Base-by-base conservation (phyloP, 1,139 yeast genomes). In the Arxiozyma bovina region DNA sequence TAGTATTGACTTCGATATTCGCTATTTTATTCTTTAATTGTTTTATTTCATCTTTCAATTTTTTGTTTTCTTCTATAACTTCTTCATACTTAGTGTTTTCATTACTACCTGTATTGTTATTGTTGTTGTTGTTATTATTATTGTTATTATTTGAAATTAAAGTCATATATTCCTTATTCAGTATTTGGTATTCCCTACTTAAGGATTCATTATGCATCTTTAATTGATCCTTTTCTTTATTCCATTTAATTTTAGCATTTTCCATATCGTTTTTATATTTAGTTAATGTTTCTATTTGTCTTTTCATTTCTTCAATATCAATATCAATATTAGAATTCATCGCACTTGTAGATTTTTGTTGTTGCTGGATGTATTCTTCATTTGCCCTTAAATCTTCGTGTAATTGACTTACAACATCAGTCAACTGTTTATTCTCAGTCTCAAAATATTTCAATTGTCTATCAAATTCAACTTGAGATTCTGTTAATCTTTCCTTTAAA, bases 341-440 rank as follows among this genome's bases (percentile, higher is more conserved):
- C 7, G 15, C 23, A 42, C 18, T 27, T 4, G n/a, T 15, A n/a
- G 30, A 25, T 7, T 27, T 17, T 41, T 45, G 20, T 45, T 42
- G 38, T 34, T 46, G 38, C 6, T 45, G 45, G 9, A 20, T 18
- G 52, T 52, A 52, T 47, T 57, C 55, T 50, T 65, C 67, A 50
- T 63, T 66, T 34, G 62, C 63, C 54, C 64, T 61, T 20, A 67
- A 65, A 50, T 67, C 69, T 41, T 61, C 59, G 48, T 67, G 70
- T 44, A 68, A 55, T 54, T 65, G 67, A 38, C 62, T 64, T 7
- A 68, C 68, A 9, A 66, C 70, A 4, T 63, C 62, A 27, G 66
- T 57, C 15, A 68, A 55, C 50, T 68, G 70, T 51, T 65, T 68
- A 51, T 68, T 69, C 53, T 68, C 71, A 12, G 58, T 55, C 43